A percentile compares a stretch with the other conserved stretches of the same genome.
Evolutionary conservation across 176 grass and related monocot species (phyloP).

Genomic region (Oryza meridionalis): DNA sequence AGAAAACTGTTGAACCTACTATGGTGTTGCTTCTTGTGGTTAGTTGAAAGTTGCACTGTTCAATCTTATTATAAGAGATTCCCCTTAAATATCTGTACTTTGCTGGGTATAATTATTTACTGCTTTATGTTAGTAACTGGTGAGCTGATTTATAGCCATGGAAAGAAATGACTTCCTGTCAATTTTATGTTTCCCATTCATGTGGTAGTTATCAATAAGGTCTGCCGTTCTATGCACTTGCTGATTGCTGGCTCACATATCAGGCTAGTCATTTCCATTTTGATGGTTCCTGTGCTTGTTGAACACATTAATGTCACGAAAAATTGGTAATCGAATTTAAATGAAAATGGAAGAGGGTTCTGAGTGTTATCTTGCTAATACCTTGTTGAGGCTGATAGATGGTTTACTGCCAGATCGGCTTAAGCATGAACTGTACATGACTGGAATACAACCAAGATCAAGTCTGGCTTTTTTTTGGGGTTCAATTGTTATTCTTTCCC

Average conservation of each 20-base stretch:
- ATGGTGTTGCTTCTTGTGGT: background rate
- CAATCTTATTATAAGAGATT: slow-evolving; percentile 10
- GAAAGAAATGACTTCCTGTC: background rate
- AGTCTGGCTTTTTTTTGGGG: background rate
- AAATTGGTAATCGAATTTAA: background rate
- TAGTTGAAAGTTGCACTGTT: background rate
- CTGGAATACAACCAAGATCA: background rate
- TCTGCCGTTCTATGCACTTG: background rate
- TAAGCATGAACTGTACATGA: background rate
- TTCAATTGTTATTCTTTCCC: background rate
- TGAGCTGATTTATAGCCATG: background rate
- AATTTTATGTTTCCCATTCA: background rate
- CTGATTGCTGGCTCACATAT: background rate
- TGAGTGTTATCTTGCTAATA: background rate
- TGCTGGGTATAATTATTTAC: background rate
- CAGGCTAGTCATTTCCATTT: background rate
- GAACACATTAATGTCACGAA: background rate
- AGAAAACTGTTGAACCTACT: background rate
- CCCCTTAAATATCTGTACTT: background rate
- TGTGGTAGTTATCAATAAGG: background rate
- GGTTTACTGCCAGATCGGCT: background rate
- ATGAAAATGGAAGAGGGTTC: background rate
- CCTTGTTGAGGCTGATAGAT: background rate
- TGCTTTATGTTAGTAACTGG: background rate
- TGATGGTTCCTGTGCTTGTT: background rate